Base-by-base conservation (phyloP, 768 basidiomycete genomes). In the Pisolithus orientalis region DNA sequence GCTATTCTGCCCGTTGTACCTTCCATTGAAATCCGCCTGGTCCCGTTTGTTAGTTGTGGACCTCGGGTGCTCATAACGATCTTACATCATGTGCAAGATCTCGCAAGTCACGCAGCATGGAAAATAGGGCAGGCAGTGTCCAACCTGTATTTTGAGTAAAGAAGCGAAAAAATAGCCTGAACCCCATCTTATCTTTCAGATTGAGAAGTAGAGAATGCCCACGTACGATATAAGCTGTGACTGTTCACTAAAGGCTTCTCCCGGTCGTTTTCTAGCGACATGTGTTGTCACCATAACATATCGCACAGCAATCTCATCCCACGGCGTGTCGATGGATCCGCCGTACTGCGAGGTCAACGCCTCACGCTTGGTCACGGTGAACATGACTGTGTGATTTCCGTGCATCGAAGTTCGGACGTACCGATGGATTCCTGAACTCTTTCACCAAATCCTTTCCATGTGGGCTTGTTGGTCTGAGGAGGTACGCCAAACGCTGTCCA, bases 261-360 rank as follows among this genome's bases (percentile, higher is more conserved):
- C 75, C 21, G 78, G 76, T 39, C 84, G 75, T 60, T 82, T 79
- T 59, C 82, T 85, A 39, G 82, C 83, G 38, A 84, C 77, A 66
- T 87, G 79, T 29, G 79, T 78, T 54, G 87, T 84, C 24, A 85
- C 83, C 59, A 91, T 70, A 16, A 91, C 82, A 65, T 92, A 92
- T 63, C 88, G 84, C 46, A 91, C 80, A 7, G 87, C 82, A 59
- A 94, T 85, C 49, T 92, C 90, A 55, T 90, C 89, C 89, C 90
- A 94, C 6, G 91, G 91, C 44, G 67, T 71, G 51, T 80, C 75
- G 62, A 92, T 79, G 50, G 76, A 77, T 9, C 82, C 85, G 59
- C 83, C 76, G 60, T 85, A 70, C 21, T 59, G 50, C 9, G 48
- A 53, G 42, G 47, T 62, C 17, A 62, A 47, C 32, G 46, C 10